phyloP scores from a whole-genome alignment of 768 basidiomycete species.

The Xerocomellus dryophilus region DNA sequence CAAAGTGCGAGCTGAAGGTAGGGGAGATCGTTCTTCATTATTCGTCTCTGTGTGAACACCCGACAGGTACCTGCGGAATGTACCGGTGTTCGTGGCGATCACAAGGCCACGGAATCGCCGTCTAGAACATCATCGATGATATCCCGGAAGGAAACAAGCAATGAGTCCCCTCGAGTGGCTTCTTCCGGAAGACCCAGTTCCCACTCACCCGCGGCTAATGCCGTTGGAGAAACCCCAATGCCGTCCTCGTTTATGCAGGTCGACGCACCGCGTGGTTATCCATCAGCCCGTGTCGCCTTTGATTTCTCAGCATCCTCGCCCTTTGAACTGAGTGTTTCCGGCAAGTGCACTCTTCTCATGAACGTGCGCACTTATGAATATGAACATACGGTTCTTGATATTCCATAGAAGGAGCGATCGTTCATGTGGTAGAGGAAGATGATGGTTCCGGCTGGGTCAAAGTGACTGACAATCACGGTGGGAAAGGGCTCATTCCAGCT shows the following conservation, averaged over 20 bases:
- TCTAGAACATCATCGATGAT: constrained; percentile 34
- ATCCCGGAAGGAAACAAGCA: constrained; percentile 30
- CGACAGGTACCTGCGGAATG: constrained; percentile 75
- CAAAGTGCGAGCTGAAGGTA: constrained; percentile 86
- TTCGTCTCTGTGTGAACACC: constrained; percentile 9
- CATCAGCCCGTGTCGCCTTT: constrained; percentile 63
- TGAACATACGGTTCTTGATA: constrained; percentile 12
- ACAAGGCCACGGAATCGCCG: constrained; percentile 23
- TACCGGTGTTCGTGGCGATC: constrained; percentile 27
- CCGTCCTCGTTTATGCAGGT: constrained; percentile 57
- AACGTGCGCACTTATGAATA: constrained; percentile 7
- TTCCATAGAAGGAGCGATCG: constrained; percentile 54
- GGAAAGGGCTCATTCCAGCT: constrained; percentile 79
- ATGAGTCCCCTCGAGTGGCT: constrained; percentile 13
- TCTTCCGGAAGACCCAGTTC: constrained; percentile 6
- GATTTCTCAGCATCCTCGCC: constrained; percentile 73
- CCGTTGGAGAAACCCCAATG: constrained; percentile 35
- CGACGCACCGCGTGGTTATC: constrained; percentile 38
- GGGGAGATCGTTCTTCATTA: constrained; percentile 3
- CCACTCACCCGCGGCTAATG: constrained; percentile 8
- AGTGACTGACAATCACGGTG: constrained; percentile 54
- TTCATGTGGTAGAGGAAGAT: constrained; percentile 73
- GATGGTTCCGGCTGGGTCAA: constrained; percentile 89
- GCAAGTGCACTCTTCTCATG: constrained; percentile 36
- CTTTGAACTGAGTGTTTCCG: constrained; percentile 69